Base-by-base conservation (phyloP, 2,329 filamentous ascomycete species). In the Aspergillus awamori region DNA sequence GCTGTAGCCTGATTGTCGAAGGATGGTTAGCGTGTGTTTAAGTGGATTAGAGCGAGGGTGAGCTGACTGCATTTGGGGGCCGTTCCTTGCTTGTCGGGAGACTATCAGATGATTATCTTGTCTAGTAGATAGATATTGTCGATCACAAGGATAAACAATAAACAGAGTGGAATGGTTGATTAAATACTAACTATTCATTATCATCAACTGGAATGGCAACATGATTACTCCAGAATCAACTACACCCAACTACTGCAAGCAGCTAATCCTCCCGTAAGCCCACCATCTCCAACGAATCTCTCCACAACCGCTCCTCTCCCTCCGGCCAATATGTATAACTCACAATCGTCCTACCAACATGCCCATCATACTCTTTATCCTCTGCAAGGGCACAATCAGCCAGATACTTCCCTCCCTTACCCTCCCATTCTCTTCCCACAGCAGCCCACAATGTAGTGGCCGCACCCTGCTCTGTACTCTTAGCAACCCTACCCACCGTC, bases 381-480 rank as follows among this genome's bases (percentile, higher is more conserved):
- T 58, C 58, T 39, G 68, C 69, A 51, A 69, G 68, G 2, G 63
- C 63, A 55, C 71, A 70, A 63, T 73, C 68, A 53, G 63, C 61
- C n/a, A 78, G 59, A 65, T 77, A 77, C 51, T 59, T 65, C 0
- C 76, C 77, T 0, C 77, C 77, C 38, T 64, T 74, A 0, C 64
- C 66, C 15, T 30, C 24, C 47, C 26, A 30, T 8, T 49, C 45
- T 0, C 45, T 28, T 11, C 45, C 24, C 24, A 49, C 45, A 26
- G 45, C 45, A 28, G 24, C 45, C 45, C 24, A 28, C 22, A 26
- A 4, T 0, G 24, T 49, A 17, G 45, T 80, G 5, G 79, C 76
- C 13, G 77, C 77, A 2, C 77, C 78, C 61, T 81, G 77, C 33
- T 67, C 72, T 0, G 61, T 22, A 17, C 61, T 73, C 61, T 78